Percentiles rank a stretch among this genome's conserved stretches.
phyloP scores from a whole-genome alignment of 805 yeast species.

The Schwanniomyces sp. region DNA sequence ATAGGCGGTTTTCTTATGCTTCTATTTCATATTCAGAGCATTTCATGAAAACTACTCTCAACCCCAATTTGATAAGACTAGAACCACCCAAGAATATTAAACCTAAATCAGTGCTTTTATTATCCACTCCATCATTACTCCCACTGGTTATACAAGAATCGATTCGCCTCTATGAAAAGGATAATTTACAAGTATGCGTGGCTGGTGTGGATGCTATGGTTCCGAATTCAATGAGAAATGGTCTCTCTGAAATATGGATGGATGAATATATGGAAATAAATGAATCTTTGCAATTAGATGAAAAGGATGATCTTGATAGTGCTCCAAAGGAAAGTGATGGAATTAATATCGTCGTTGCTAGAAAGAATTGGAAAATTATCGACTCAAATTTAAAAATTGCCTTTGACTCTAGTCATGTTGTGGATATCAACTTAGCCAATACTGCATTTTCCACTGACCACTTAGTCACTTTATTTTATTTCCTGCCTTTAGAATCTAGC shows the following conservation, averaged over 20 bases:
- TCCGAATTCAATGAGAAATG: conserved; percentile 31
- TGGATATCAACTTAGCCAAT: conserved; percentile 35
- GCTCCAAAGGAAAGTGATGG: conserved; percentile 34
- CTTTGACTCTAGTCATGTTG: conserved; percentile 9
- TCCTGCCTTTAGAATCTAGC: conserved; percentile 17
- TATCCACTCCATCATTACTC: conserved; percentile 37
- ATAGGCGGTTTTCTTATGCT: background rate
- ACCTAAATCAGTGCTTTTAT: conserved; percentile 30
- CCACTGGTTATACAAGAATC: conserved; percentile 29
- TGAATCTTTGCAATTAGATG: conserved; percentile 17
- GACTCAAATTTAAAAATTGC: conserved; percentile 21
- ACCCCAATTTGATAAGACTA: conserved; percentile 11
- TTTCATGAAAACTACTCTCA: conserved; percentile 11
- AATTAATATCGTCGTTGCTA: conserved; percentile 29
- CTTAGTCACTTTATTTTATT: conserved; percentile 35
- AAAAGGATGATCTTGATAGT: conserved; percentile 21
- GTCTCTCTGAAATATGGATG: conserved; percentile 41
- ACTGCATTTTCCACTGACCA: conserved; percentile 37
- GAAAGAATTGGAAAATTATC: conserved; percentile 38
- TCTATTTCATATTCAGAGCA: background rate
- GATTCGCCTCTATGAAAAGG: conserved; percentile 21
- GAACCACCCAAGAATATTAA: conserved; percentile 8
- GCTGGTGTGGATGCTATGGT: conserved; percentile 42
- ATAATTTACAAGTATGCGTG: conserved; percentile 34
- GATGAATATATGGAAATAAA: conserved; percentile 20